phyloP scores from a whole-genome alignment of 169 alveolate species.

The Plasmodium vivax region DNA sequence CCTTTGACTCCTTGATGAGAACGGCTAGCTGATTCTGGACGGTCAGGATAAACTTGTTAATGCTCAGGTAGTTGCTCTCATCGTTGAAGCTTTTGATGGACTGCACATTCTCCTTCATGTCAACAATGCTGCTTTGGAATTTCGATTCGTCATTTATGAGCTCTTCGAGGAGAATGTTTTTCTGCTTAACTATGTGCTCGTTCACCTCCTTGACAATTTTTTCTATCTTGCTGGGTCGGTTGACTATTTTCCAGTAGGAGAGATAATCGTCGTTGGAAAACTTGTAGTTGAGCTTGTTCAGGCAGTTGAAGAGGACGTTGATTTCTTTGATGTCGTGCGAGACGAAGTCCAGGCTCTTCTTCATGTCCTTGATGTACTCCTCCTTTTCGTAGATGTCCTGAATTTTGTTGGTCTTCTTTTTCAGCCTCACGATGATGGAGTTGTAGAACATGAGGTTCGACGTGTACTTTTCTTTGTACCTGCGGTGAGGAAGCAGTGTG shows the following conservation, averaged over 20 bases:
- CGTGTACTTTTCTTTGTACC: constrained; percentile 70
- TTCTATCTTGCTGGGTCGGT: constrained; percentile 71
- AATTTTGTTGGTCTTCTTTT: constrained; percentile 57
- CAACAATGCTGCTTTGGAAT: constrained; percentile 71
- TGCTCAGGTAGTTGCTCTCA: constrained; percentile 49
- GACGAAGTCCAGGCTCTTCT: constrained; percentile 65
- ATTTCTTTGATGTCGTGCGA: constrained; percentile 72
- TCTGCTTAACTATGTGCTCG: constrained; percentile 48
- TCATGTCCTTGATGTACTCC: constrained; percentile 69
- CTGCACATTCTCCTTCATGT: constrained; percentile 72
- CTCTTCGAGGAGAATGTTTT: constrained; percentile 66
- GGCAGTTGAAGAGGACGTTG: constrained; percentile 44
- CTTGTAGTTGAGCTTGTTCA: constrained; percentile 64
- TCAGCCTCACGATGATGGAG: constrained; percentile 56
- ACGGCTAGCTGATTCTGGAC: constrained; percentile 67
- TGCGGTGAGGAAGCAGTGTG: not conserved
- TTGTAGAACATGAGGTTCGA: constrained; percentile 70
- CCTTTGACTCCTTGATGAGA: constrained; percentile 66
- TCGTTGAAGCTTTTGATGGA: constrained; percentile 69
- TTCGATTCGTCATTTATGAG: constrained; percentile 71
- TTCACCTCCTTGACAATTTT: constrained; percentile 71
- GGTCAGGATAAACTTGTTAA: constrained; percentile 60
- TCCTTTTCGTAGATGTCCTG: constrained; percentile 74
- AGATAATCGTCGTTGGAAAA: constrained; percentile 73
- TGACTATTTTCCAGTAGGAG: constrained; percentile 72